These are phyloP conservation scores for Fusarium sp. DNA, from an alignment of 2,329 filamentous ascomycete genomes.

Conservation along the genomic window DNA sequence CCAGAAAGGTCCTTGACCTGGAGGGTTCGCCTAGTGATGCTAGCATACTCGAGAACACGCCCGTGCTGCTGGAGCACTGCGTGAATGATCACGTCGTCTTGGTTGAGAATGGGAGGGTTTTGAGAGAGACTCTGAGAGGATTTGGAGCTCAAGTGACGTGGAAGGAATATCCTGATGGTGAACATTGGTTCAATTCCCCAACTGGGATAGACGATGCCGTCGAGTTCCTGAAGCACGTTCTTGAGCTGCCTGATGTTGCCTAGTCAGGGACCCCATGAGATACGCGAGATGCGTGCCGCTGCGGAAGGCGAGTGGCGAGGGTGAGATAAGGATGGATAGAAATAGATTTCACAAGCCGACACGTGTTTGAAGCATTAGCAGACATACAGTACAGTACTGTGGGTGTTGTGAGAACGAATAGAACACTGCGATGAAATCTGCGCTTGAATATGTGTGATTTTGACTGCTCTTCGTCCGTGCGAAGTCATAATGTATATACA, in stretches of 20 bases:
- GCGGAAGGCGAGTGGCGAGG: background rate
- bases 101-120: conserved; percentile 37
- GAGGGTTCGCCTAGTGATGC: background rate
- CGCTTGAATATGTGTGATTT: background rate
- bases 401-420: too few relatives aligned
- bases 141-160: conserved; percentile 56
- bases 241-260: background rate
- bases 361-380: background rate
- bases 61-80: conserved; percentile 60
- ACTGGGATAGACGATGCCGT: conserved; percentile 56
- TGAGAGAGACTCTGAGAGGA: conserved; percentile 46
- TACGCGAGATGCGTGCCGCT: background rate
- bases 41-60: conserved; percentile 55
- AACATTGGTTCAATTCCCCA: conserved; percentile 59
- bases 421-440: background rate
- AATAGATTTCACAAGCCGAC: background rate
- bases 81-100: conserved; percentile 57
- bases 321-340: background rate
- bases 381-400: too few relatives aligned
- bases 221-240: conserved; percentile 44
- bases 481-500: background rate
- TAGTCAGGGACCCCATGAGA: background rate
- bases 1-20: conserved; percentile 20
- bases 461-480: background rate
- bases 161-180: conserved; percentile 56